phyloP scores from a whole-genome alignment of 306 rosid genomes.

The Inga leiocalycina region DNA sequence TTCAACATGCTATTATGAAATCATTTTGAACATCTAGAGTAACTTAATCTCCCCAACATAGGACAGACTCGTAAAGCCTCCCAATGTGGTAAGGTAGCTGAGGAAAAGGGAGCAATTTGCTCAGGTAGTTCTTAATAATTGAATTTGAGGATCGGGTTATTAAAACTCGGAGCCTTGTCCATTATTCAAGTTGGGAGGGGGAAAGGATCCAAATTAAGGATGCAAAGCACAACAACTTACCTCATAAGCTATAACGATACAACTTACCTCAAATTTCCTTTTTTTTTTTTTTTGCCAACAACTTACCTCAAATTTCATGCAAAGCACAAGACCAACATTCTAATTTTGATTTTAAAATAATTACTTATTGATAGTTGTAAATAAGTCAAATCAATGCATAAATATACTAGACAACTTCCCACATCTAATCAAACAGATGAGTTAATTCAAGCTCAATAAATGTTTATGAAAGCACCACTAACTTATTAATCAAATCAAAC shows the following conservation, averaged over 20 bases:
- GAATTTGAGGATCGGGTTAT: not conserved
- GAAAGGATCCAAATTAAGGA: not conserved
- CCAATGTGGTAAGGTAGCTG: not conserved
- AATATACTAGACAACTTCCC: not conserved
- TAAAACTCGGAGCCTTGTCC: not conserved
- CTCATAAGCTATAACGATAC: not conserved
- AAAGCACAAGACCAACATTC: not conserved
- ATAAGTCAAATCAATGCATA: not conserved
- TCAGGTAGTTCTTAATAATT: not conserved
- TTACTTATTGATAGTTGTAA: not conserved
- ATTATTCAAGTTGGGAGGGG: not conserved
- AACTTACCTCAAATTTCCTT: not conserved
- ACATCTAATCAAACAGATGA: not conserved
- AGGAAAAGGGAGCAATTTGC: not conserved
- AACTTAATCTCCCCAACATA: not conserved
- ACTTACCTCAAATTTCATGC: not conserved
- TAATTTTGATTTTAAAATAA: not conserved
- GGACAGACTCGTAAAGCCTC: not conserved
- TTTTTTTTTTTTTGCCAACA: no score
- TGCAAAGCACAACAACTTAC: not conserved
- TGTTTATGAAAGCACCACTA: not conserved
- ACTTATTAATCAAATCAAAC: conserved; percentile 3
- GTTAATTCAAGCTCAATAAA: not conserved
- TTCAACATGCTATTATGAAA: not conserved
- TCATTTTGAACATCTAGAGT: not conserved